A percentile compares a stretch with the other conserved stretches of the same genome.
Evolutionary conservation across 2,329 filamentous ascomycete genomes (phyloP).

Genomic region (Colletotrichum eleusines): DNA sequence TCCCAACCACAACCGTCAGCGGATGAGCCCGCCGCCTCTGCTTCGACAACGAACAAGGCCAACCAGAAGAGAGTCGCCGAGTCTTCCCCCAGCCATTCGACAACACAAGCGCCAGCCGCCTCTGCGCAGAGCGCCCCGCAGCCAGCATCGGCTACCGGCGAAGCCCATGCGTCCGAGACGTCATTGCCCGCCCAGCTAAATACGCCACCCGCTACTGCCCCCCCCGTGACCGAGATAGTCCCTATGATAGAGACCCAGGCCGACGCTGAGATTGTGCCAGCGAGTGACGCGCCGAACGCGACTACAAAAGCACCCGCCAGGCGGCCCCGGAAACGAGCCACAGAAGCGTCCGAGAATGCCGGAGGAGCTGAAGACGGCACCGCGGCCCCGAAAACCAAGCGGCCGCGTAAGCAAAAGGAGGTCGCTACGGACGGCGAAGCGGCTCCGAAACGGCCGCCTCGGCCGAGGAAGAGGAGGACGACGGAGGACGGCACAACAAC

Average conservation of each 20-base stretch:
- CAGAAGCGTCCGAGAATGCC: constrained; percentile 21
- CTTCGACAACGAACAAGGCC: neutral
- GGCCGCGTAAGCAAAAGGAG: constrained; percentile 39
- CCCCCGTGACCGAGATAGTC: neutral
- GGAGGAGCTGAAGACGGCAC: constrained; percentile 16
- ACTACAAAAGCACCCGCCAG: constrained; percentile 20
- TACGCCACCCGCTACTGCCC: constrained; percentile 32
- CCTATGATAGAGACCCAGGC: constrained; percentile 14
- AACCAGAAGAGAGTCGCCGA: neutral
- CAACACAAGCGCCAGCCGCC: neutral
- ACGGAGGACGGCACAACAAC: constrained; percentile 32
- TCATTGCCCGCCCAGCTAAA: constrained; percentile 26
- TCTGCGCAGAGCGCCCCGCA: neutral
- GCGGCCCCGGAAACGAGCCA: constrained; percentile 36
- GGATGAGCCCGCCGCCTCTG: neutral
- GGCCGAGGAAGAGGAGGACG: constrained; percentile 42
- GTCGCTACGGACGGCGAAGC: constrained; percentile 30
- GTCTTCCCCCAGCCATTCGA: neutral
- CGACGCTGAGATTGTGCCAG: neutral
- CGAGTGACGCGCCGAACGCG: constrained; percentile 6
- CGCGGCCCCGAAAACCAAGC: constrained; percentile 37
- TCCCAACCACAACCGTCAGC: constrained; percentile 9
- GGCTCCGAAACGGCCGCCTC: constrained; percentile 29
- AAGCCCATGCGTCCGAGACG: constrained; percentile 2
- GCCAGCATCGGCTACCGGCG: neutral